A percentile compares a stretch with the other conserved stretches of the same genome.
These are phyloP conservation scores for Theobroma cacao DNA, from an alignment of 345 rosid species.

Conservation along the genomic window DNA sequence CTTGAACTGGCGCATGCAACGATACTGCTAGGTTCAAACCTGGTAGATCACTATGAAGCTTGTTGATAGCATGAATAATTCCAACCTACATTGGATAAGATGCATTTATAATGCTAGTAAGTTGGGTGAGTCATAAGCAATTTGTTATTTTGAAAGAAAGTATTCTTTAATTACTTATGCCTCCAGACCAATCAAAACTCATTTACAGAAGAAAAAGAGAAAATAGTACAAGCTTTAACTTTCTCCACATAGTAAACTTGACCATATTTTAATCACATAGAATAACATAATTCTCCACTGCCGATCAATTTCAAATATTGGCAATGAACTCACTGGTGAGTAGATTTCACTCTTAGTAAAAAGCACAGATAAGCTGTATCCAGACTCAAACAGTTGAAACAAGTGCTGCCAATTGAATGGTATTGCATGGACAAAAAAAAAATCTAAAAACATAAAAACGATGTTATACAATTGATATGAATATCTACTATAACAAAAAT, in stretches of 20 bases:
- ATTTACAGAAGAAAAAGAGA: not conserved
- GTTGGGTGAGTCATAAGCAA: conserved; percentile 9
- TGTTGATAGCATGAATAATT: conserved; percentile 84
- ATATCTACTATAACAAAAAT: not conserved
- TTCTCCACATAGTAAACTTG: not conserved
- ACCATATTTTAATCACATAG: not conserved
- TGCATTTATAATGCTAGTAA: conserved; percentile 20
- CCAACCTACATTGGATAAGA: conserved; percentile 67
- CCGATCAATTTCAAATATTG: not conserved
- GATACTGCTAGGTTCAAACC: conserved; percentile 97
- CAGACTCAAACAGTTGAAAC: too few relatives aligned
- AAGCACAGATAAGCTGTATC: not conserved
- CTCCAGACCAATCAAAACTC: not conserved
- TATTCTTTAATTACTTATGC: not conserved
- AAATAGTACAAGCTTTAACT: not conserved
- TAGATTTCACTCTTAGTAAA: not conserved
- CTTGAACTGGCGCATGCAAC: conserved; percentile 96
- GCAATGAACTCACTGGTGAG: not conserved
- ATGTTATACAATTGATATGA: not conserved
- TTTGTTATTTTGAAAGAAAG: not conserved
- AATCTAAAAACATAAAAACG: not conserved
- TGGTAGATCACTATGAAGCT: conserved; percentile 83
- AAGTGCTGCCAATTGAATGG: not conserved
- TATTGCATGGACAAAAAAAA: not conserved
- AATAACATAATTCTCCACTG: not conserved